A percentile compares a stretch with the other conserved stretches of the same genome.
phyloP scores from a whole-genome alignment of 1,284 basidiomycete species.

The Chalciporus sp. region DNA sequence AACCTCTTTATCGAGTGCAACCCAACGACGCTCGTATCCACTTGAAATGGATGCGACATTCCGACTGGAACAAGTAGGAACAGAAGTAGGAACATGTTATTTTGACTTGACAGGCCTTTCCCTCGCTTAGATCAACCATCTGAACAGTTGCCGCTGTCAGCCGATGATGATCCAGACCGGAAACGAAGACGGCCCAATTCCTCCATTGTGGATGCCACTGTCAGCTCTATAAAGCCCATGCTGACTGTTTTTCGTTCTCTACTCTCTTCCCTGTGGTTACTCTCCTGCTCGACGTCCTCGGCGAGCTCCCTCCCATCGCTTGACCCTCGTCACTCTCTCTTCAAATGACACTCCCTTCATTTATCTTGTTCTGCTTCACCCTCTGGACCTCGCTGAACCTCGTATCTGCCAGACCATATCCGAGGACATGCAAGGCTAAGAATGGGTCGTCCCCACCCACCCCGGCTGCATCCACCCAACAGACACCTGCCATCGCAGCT shows the following conservation, averaged over 20 bases:
- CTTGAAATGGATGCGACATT: no score
- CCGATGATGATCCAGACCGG: neutral
- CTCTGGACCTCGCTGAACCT: constrained; percentile 4
- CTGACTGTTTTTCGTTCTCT: neutral
- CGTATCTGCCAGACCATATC: constrained; percentile 17
- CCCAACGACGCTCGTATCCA: neutral
- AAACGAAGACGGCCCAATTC: no score
- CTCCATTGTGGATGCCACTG: neutral
- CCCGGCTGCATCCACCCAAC: neutral
- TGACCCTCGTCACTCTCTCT: neutral
- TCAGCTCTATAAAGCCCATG: neutral
- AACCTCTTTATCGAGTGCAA: neutral
- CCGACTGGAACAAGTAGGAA: no score
- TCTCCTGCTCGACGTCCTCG: neutral
- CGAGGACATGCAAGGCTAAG: constrained; percentile 11
- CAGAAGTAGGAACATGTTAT: no score
- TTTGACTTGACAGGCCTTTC: no score
- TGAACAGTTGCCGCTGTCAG: neutral
- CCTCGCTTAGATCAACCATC: no score
- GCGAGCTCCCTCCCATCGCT: neutral
- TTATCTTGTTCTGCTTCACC: constrained; percentile 5
- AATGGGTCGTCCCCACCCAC: neutral
- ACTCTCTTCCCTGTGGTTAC: neutral
- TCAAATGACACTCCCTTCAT: constrained; percentile 8
- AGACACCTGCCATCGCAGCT: neutral